Conservation (phyloP, 2,329 filamentous ascomycete genomes). For the Alternaria triticimaculans region DNA sequence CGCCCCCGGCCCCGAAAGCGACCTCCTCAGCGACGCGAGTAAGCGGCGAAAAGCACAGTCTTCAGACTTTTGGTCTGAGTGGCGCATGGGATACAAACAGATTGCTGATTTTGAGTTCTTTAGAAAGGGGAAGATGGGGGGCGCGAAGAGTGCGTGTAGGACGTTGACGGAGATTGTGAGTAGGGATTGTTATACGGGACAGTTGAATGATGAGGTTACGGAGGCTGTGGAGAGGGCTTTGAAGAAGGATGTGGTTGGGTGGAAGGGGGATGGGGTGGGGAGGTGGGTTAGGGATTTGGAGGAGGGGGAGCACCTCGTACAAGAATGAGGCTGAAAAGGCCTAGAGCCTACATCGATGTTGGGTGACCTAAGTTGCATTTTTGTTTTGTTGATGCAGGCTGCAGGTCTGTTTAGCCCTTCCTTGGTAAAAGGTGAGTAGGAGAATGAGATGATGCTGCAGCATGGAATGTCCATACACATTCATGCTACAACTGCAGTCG, state of each 20-base stretch:
- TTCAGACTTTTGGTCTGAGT: conserved; percentile 50
- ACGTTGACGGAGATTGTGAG: conserved; percentile 27
- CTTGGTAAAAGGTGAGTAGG: too few species aligned
- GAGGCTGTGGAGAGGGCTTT: conserved; percentile 28
- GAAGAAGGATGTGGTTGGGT: conserved; percentile 29
- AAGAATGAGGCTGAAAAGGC: background rate
- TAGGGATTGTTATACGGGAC: conserved; percentile 28
- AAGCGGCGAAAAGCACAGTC: conserved; percentile 52
- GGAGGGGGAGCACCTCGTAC: rapidly evolving
- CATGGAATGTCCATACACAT: background rate
- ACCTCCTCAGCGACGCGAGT: conserved; percentile 46
- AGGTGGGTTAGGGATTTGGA: conserved; percentile 31
- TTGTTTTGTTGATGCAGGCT: background rate
- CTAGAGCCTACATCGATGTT: background rate
- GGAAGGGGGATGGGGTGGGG: conserved; percentile 27
- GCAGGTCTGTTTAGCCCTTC: too few species aligned
- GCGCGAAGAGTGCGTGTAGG: conserved; percentile 23
- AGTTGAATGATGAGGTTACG: conserved; percentile 29
- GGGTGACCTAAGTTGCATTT: rapidly evolving
- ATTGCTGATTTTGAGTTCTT: conserved; percentile 32
- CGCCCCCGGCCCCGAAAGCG: conserved; percentile 50
- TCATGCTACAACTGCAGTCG: rapidly evolving
- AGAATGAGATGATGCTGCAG: too few species aligned
- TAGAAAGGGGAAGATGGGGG: background rate
- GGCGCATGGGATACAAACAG: conserved; percentile 40